These are phyloP conservation scores for Metschnikowia dekortorum DNA, from an alignment of 805 yeast species.

Conservation along the genomic window DNA sequence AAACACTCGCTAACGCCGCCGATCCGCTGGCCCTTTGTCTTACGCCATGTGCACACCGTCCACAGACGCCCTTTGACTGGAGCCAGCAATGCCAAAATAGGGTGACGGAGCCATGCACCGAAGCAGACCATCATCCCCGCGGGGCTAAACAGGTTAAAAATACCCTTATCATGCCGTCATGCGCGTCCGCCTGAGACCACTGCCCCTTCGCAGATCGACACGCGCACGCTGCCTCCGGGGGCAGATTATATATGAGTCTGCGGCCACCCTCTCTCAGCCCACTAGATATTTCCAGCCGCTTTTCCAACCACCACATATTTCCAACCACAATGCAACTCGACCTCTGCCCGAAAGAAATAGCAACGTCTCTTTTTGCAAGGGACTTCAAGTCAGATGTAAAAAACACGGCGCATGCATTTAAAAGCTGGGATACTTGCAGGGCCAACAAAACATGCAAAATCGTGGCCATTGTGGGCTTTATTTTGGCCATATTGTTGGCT, in stretches of 20 bases:
- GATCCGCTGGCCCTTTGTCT: not conserved
- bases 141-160: not conserved
- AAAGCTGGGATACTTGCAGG: constrained; percentile 76
- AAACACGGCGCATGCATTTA: constrained; percentile 50
- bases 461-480: constrained; percentile 69
- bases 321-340: constrained; percentile 8
- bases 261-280: not conserved
- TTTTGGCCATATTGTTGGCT: constrained; percentile 48
- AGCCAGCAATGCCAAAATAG: not conserved
- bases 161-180: not conserved
- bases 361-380: constrained; percentile 1
- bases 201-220: constrained; percentile 1
- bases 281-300: not conserved
- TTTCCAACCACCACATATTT: not conserved
- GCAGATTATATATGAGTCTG: not conserved
- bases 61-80: not conserved
- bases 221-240: not conserved
- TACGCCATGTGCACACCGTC: not conserved
- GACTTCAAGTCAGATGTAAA: constrained; percentile 18
- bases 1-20: not conserved
- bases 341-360: constrained; percentile 11
- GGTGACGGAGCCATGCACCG: not conserved
- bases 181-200: constrained; percentile 1
- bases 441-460: constrained; percentile 70
- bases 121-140: not conserved